These are phyloP conservation scores for Hypomontagnella submonticulosa DNA, from an alignment of 495 filamentous ascomycete genomes.

Conservation along the genomic window DNA sequence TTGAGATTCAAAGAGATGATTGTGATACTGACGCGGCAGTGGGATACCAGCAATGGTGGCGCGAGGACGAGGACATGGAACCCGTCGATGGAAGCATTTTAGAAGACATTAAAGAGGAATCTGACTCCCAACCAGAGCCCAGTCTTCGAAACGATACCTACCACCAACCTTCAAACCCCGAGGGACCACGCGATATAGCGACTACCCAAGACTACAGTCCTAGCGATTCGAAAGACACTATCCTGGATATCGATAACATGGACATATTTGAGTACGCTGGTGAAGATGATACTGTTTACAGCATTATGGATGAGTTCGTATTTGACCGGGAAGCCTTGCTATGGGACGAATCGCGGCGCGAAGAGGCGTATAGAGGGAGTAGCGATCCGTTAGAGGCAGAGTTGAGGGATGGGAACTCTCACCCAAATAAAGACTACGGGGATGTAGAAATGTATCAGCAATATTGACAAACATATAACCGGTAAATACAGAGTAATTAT, in stretches of 20 bases:
- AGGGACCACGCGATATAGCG: conserved; percentile 4
- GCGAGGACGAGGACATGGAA: conserved; percentile 8
- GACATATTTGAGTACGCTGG: conserved; percentile 2
- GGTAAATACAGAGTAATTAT: conserved; percentile 41
- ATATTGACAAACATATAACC: conserved; percentile 36
- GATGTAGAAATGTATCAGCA: conserved; percentile 31
- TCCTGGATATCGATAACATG: conserved; percentile 6
- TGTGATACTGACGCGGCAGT: background rate
- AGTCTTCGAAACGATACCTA: background rate
- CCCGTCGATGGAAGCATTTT: background rate
- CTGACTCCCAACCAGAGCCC: background rate
- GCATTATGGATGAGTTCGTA: background rate
- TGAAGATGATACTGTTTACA: background rate
- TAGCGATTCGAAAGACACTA: background rate
- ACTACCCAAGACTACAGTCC: background rate
- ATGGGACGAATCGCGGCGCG: background rate
- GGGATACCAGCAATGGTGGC: conserved; percentile 7
- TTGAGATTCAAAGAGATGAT: background rate
- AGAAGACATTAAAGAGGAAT: background rate
- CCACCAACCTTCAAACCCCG: background rate
- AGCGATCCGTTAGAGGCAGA: background rate
- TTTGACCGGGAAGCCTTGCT: conserved; percentile 4
- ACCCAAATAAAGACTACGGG: background rate
- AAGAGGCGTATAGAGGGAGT: background rate
- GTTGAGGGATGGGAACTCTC: background rate